Percentiles rank a stretch among this genome's conserved stretches.
phyloP scores from a whole-genome alignment of 208 protist genomes.

The Wallacemonas sp. region DNA sequence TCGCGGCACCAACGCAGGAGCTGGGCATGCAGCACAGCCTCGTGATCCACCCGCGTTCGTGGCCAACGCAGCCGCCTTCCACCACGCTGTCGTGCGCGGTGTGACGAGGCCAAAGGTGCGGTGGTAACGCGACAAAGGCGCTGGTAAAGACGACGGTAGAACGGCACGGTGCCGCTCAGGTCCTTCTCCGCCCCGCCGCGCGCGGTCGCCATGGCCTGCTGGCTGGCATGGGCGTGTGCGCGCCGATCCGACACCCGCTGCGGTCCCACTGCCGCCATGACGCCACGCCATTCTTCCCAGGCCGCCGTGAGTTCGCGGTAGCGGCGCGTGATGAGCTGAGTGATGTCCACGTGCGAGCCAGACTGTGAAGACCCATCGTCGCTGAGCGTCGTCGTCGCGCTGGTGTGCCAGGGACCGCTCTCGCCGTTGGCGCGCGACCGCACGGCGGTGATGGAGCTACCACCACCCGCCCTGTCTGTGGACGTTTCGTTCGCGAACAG shows the following conservation, averaged over 20 bases:
- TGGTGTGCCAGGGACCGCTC: too few relatives aligned
- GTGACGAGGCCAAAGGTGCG: too few relatives aligned
- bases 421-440: too few relatives aligned
- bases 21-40: conserved; percentile 1
- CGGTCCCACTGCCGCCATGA: conserved; percentile 6
- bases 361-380: background rate
- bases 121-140: too few relatives aligned
- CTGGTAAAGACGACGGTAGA: too few relatives aligned
- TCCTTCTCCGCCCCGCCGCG: background rate
- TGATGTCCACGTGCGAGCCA: background rate
- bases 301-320: conserved; percentile 4
- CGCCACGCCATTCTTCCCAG: conserved; percentile 11
- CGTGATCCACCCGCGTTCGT: background rate
- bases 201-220: background rate
- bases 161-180: too few relatives aligned
- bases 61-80: background rate
- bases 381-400: background rate
- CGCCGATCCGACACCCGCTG: background rate
- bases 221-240: background rate
- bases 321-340: conserved; percentile 1
- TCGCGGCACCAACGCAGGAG: conserved; percentile 3
- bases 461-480: background rate
- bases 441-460: background rate
- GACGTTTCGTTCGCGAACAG: background rate
- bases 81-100: too few relatives aligned